phyloP scores from a whole-genome alignment of 768 basidiomycete species.

The Chalciporus piperatus region DNA sequence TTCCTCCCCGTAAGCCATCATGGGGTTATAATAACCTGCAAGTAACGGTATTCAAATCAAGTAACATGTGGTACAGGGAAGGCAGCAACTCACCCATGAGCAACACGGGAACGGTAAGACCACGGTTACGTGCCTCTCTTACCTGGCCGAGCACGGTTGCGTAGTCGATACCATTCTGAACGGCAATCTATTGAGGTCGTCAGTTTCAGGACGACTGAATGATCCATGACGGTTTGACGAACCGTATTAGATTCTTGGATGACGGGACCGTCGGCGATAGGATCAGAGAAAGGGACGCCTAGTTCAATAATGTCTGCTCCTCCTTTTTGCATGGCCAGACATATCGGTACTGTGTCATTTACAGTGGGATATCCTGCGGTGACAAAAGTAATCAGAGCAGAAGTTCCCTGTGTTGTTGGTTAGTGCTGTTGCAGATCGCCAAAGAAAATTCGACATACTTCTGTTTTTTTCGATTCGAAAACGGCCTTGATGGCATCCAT shows the following conservation, averaged over 20 bases:
- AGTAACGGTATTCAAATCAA: neutral
- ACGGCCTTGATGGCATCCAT: slow-evolving; percentile 32
- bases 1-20: slow-evolving; percentile 94
- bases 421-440: neutral
- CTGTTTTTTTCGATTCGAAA: slow-evolving; percentile 25
- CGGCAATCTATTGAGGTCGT: slow-evolving; percentile 63
- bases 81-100: slow-evolving; percentile 24
- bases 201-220: neutral
- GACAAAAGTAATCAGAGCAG: slow-evolving; percentile 82
- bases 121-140: slow-evolving; percentile 74
- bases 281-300: slow-evolving; percentile 79
- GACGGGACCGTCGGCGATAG: slow-evolving; percentile 90
- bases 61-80: neutral
- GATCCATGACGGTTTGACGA: neutral
- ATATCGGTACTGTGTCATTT: slow-evolving; percentile 78
- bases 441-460: slow-evolving; percentile 6
- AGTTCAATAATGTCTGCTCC: slow-evolving; percentile 95
- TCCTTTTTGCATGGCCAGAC: slow-evolving; percentile 91
- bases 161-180: slow-evolving; percentile 80
- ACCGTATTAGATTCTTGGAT: slow-evolving; percentile 94
- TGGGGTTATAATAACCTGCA: slow-evolving; percentile 94
- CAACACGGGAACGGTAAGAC: slow-evolving; percentile 80
- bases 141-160: slow-evolving; percentile 69
- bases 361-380: slow-evolving; percentile 88
- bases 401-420: slow-evolving; percentile 30